phyloP scores from a whole-genome alignment of 768 basidiomycete species.

The Collybia mongolica region DNA sequence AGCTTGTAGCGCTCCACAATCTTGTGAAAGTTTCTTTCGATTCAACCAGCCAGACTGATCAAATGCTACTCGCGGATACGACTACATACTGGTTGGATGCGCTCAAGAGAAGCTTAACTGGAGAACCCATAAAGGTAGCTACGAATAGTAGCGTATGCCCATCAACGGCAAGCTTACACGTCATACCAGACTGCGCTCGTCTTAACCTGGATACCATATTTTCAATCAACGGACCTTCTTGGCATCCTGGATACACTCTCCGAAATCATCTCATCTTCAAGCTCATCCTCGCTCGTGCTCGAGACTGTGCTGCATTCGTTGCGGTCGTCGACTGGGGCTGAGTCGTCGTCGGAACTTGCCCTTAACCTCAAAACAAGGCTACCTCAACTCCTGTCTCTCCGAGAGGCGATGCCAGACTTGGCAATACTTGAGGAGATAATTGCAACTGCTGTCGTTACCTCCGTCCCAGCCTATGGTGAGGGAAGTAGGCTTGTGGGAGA shows the following conservation, averaged over 20 bases:
- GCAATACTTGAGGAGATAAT: slow-evolving; percentile 46
- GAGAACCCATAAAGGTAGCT: slow-evolving; percentile 4
- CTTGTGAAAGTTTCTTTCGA: slow-evolving; percentile 42
- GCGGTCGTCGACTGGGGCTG: slow-evolving; percentile 13
- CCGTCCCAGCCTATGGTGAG: slow-evolving; percentile 35
- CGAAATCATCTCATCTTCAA: slow-evolving; percentile 4
- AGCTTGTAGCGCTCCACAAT: slow-evolving; percentile 34
- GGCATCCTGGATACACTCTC: slow-evolving; percentile 40
- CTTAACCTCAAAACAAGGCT: slow-evolving; percentile 24
- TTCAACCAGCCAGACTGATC: slow-evolving; percentile 32
- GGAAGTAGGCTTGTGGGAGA: slow-evolving; percentile 18
- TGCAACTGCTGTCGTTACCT: slow-evolving; percentile 36
- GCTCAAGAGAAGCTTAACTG: slow-evolving; percentile 1
- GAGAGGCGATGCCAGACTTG: slow-evolving; percentile 30
- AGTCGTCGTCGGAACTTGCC: slow-evolving; percentile 22
- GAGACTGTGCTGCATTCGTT: slow-evolving; percentile 37
- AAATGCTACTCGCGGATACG: slow-evolving; percentile 35
- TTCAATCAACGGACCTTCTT: slow-evolving; percentile 40
- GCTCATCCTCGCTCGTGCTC: slow-evolving; percentile 20
- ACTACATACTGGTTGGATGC: slow-evolving; percentile 40
- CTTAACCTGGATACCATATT: slow-evolving; percentile 57
- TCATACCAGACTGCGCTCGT: slow-evolving; percentile 21
- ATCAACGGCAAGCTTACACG: neutral
- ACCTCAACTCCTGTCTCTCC: slow-evolving; percentile 37
- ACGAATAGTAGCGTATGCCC: neutral